A percentile compares a stretch with the other conserved stretches of the same genome.
Evolutionary conservation across 1,139 yeast genomes (phyloP).

Genomic region (Saccharomyces pastorianus): DNA sequence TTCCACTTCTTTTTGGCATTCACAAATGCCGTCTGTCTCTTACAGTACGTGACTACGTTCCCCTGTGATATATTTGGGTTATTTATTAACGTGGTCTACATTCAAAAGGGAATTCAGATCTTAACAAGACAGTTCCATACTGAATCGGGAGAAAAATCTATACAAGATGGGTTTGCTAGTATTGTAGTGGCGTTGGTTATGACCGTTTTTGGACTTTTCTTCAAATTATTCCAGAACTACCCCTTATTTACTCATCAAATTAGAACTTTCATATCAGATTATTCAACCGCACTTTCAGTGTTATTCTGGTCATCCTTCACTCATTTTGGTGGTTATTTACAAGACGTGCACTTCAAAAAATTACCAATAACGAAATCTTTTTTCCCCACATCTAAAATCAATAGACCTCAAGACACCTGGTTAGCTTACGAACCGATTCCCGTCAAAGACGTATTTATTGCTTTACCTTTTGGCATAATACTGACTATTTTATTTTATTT

Average conservation of each 20-base stretch:
- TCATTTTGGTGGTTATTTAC: constrained; percentile 79
- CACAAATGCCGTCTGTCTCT: constrained; percentile 57
- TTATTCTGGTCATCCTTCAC: constrained; percentile 86
- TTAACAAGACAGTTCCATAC: constrained; percentile 57
- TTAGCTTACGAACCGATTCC: constrained; percentile 55
- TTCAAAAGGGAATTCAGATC: constrained; percentile 85
- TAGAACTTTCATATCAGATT: constrained; percentile 75
- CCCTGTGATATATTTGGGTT: constrained; percentile 93
- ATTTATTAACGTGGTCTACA: constrained; percentile 81
- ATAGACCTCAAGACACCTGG: constrained; percentile 31
- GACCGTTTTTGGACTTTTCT: constrained; percentile 64
- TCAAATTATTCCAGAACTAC: constrained; percentile 51
- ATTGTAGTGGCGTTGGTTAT: constrained; percentile 64
- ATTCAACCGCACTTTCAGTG: constrained; percentile 75
- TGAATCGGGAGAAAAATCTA: constrained; percentile 21
- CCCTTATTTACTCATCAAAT: constrained; percentile 51
- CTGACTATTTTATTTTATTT: constrained; percentile 80
- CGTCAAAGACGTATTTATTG: constrained; percentile 72
- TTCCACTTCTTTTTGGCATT: constrained; percentile 70
- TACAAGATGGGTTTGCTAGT: constrained; percentile 68
- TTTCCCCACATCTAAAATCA: constrained; percentile 53
- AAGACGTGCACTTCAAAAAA: constrained; percentile 43
- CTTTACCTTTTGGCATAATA: constrained; percentile 84
- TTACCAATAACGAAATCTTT: constrained; percentile 71
- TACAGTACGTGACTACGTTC: constrained; percentile 68